Conservation (phyloP, 129 eudicot species). For the Flaveria brownii region DNA sequence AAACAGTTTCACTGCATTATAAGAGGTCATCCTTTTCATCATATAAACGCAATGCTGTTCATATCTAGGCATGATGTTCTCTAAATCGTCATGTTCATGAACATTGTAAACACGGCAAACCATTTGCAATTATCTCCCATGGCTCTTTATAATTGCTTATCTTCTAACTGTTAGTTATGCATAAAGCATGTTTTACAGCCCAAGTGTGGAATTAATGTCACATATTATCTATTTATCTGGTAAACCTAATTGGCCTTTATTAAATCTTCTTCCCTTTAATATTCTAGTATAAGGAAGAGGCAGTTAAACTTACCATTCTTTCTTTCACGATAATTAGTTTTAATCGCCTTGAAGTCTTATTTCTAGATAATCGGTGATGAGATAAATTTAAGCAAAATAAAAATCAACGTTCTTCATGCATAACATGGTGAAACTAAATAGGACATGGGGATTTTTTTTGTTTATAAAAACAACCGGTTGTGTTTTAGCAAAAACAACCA, state of each 20-base stretch:
- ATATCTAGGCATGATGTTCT: constrained; percentile 6
- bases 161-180: background rate
- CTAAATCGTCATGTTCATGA: background rate
- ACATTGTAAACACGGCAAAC: constrained; percentile 5
- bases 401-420: background rate
- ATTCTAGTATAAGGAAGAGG: background rate
- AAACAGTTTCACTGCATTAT: background rate
- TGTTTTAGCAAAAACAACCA: background rate
- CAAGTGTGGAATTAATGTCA: background rate
- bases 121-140: background rate
- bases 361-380: background rate
- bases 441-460: background rate
- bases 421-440: background rate
- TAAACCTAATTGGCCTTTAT: background rate
- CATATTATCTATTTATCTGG: background rate
- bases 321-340: background rate
- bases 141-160: background rate
- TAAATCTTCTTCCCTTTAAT: background rate
- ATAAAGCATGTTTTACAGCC: background rate
- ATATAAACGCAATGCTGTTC: background rate
- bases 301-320: background rate
- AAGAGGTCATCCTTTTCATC: constrained; percentile 13
- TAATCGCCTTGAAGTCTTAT: background rate
- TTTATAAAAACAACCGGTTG: background rate
- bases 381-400: background rate